Evolutionary conservation across 768 basidiomycete species (phyloP).

Genomic region (Holtermannia corniformis): DNA sequence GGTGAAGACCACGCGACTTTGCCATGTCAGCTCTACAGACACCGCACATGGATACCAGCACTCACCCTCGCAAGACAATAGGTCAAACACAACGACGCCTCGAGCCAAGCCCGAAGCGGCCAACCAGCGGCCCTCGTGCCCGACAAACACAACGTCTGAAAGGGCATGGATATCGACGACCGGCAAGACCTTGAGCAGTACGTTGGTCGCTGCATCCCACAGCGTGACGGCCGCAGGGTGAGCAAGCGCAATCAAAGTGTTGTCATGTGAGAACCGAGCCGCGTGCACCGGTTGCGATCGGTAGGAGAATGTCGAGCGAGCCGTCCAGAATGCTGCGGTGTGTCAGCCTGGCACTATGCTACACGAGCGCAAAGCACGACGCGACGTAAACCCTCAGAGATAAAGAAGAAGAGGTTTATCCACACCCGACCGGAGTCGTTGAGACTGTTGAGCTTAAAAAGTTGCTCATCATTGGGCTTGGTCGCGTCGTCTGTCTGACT

Average conservation of each 20-base stretch:
- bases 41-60: no score
- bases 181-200: constrained; percentile 54
- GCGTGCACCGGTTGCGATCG: constrained; percentile 56
- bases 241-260: constrained; percentile 69
- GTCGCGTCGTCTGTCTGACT: constrained; percentile 4
- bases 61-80: constrained; percentile 40
- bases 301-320: constrained; percentile 61
- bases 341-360: constrained; percentile 2
- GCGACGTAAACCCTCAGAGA: constrained; percentile 29
- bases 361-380: constrained; percentile 11
- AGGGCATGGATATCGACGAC: constrained; percentile 49
- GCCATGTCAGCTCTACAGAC: no score
- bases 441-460: constrained; percentile 43
- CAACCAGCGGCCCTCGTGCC: constrained; percentile 61
- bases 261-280: constrained; percentile 72
- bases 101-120: constrained; percentile 42
- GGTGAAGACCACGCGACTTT: constrained; percentile 4
- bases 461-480: constrained; percentile 34
- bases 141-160: constrained; percentile 55
- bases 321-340: constrained; percentile 62
- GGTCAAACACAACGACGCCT: constrained; percentile 41
- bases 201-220: constrained; percentile 60
- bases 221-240: constrained; percentile 59
- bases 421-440: constrained; percentile 30
- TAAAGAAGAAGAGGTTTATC: constrained; percentile 40